A percentile compares a stretch with the other conserved stretches of the same genome.
These are phyloP conservation scores for Lachnellula suecica DNA, from an alignment of 2,329 filamentous ascomycete species.

Conservation along the genomic window DNA sequence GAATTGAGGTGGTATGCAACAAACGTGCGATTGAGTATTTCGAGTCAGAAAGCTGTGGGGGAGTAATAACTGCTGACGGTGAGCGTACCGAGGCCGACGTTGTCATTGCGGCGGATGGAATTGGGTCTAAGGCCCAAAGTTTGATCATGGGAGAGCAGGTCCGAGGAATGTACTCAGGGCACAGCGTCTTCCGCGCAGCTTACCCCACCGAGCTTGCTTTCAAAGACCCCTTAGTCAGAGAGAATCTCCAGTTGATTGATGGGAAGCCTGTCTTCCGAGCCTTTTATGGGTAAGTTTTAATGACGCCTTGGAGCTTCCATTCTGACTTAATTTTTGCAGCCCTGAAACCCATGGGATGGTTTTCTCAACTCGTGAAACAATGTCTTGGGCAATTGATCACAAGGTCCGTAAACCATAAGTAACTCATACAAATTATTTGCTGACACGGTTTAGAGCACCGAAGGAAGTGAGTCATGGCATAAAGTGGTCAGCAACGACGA, in stretches of 20 bases:
- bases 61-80: conserved; percentile 46
- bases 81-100: conserved; percentile 45
- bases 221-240: background rate
- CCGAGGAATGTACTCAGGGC: background rate
- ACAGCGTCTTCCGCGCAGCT: background rate
- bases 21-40: conserved; percentile 46
- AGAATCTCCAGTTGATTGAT: background rate
- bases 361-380: background rate
- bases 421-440: background rate
- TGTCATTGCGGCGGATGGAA: conserved; percentile 47
- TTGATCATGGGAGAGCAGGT: background rate
- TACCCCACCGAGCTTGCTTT: background rate
- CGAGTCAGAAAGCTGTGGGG: conserved; percentile 43
- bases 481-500: background rate
- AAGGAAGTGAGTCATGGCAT: background rate
- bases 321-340: background rate
- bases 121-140: conserved; percentile 1
- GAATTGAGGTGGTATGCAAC: conserved; percentile 47
- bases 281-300: background rate
- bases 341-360: background rate
- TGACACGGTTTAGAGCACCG: background rate
- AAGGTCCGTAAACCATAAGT: background rate
- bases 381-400: background rate
- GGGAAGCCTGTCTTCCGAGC: background rate
- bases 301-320: background rate